Conservation (phyloP, 306 rosid species). For the Dryas alaskensis region DNA sequence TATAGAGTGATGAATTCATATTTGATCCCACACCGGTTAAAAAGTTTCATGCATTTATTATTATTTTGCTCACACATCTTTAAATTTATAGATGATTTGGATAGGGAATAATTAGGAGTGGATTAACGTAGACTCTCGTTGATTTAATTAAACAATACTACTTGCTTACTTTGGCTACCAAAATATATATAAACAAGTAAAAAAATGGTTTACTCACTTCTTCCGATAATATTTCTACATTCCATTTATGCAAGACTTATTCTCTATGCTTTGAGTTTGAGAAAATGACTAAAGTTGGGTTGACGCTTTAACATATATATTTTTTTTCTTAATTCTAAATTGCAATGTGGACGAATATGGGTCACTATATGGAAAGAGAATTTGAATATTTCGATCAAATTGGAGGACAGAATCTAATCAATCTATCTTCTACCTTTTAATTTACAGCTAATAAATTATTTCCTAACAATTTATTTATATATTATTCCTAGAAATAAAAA, state of each 20-base stretch:
- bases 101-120: too few species aligned
- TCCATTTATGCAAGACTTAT: slow-evolving; percentile 23
- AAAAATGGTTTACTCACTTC: slow-evolving; percentile 8
- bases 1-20: too few species aligned
- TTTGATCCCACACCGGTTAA: too few species aligned
- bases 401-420: slow-evolving; percentile 52
- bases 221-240: not conserved
- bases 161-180: not conserved
- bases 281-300: slow-evolving; percentile 43
- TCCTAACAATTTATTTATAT: not conserved
- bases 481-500: too few species aligned
- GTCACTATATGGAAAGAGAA: slow-evolving; percentile 52
- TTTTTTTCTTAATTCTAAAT: slow-evolving; percentile 25
- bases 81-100: too few species aligned
- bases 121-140: not conserved
- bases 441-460: slow-evolving; percentile 47
- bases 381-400: slow-evolving; percentile 61
- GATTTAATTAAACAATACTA: not conserved
- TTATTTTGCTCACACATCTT: too few species aligned
- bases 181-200: not conserved
- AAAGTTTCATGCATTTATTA: too few species aligned
- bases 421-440: slow-evolving; percentile 27
- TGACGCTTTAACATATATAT: slow-evolving; percentile 24
- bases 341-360: slow-evolving; percentile 45
- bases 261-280: slow-evolving; percentile 40